Evolutionary conservation across 2,329 filamentous ascomycete genomes (phyloP).

Genomic region (Gaeumannomyces sp.): DNA sequence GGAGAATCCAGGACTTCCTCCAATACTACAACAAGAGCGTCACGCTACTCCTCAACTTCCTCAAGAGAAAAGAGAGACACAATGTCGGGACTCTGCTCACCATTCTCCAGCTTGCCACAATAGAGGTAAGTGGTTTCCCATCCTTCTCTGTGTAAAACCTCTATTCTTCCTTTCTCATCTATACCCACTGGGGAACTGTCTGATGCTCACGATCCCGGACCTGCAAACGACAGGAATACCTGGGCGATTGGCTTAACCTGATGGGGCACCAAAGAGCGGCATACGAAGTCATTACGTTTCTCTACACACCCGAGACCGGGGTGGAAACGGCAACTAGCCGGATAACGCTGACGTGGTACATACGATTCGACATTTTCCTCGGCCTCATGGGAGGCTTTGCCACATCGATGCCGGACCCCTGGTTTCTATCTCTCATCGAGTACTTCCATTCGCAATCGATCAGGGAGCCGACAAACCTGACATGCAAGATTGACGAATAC

Average conservation of each 20-base stretch:
- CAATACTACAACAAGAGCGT: conserved; percentile 89
- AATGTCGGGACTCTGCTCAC: conserved; percentile 73
- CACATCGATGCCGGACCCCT: conserved; percentile 67
- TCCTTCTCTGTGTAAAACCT: background rate
- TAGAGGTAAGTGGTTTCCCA: conserved; percentile 58
- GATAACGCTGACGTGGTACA: conserved; percentile 81
- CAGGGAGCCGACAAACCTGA: conserved; percentile 55
- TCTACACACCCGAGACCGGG: conserved; percentile 72
- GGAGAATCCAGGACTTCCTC: conserved; percentile 74
- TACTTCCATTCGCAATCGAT: conserved; percentile 55
- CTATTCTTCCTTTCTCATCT: no score
- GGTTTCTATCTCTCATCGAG: conserved; percentile 63
- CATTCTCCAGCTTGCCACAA: conserved; percentile 84
- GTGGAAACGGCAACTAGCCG: conserved; percentile 65
- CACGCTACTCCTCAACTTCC: conserved; percentile 62
- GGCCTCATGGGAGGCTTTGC: conserved; percentile 76
- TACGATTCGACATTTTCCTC: conserved; percentile 78
- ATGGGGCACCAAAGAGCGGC: conserved; percentile 91
- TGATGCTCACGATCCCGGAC: conserved; percentile 1
- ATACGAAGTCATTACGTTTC: conserved; percentile 67
- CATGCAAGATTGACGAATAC: conserved; percentile 61
- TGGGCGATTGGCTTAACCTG: conserved; percentile 93
- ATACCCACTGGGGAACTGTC: no score
- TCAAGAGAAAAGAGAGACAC: conserved; percentile 66
- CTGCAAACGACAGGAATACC: conserved; percentile 61